Evolutionary conservation across 1,284 basidiomycete species (phyloP).

Genomic region (Leccinum laetum): DNA sequence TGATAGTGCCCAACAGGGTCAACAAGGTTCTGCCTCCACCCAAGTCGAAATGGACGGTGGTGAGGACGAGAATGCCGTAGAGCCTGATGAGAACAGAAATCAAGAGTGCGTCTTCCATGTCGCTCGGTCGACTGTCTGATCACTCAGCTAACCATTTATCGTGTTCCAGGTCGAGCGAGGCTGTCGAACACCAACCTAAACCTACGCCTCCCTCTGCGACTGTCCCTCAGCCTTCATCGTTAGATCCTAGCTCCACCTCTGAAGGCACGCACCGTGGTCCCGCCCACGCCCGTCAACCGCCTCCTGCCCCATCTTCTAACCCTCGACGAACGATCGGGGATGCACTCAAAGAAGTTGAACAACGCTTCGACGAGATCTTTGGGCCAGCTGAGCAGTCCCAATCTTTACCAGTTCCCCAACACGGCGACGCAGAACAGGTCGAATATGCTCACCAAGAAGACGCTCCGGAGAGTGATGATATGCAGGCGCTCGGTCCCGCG

Average conservation of each 20-base stretch:
- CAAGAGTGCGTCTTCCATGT: slow-evolving; percentile 30
- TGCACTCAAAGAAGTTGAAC: slow-evolving; percentile 80
- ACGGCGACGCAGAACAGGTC: slow-evolving; percentile 49
- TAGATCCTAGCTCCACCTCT: slow-evolving; percentile 36
- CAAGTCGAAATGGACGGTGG: slow-evolving; percentile 16
- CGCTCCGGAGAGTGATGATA: slow-evolving; percentile 57
- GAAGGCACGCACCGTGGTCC: slow-evolving; percentile 48
- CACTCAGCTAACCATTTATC: not conserved
- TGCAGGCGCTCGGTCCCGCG: slow-evolving; percentile 91
- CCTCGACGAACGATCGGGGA: slow-evolving; percentile 87
- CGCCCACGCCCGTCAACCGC: slow-evolving; percentile 37
- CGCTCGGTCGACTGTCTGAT: not conserved
- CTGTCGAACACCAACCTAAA: slow-evolving; percentile 10
- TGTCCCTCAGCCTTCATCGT: slow-evolving; percentile 11
- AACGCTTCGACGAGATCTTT: slow-evolving; percentile 85
- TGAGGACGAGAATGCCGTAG: slow-evolving; percentile 26
- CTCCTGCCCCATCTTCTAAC: slow-evolving; percentile 46
- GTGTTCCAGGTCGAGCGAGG: slow-evolving; percentile 9
- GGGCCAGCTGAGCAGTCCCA: slow-evolving; percentile 41
- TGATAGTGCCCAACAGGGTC: slow-evolving; percentile 21
- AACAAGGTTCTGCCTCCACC: slow-evolving; percentile 16
- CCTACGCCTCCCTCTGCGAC: slow-evolving; percentile 9
- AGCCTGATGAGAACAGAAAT: slow-evolving; percentile 16
- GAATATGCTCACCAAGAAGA: slow-evolving; percentile 70
- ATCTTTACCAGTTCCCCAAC: slow-evolving; percentile 17